phyloP scores from a whole-genome alignment of 2,329 filamentous ascomycete genomes.

The Chaetomiaceae sp. region DNA sequence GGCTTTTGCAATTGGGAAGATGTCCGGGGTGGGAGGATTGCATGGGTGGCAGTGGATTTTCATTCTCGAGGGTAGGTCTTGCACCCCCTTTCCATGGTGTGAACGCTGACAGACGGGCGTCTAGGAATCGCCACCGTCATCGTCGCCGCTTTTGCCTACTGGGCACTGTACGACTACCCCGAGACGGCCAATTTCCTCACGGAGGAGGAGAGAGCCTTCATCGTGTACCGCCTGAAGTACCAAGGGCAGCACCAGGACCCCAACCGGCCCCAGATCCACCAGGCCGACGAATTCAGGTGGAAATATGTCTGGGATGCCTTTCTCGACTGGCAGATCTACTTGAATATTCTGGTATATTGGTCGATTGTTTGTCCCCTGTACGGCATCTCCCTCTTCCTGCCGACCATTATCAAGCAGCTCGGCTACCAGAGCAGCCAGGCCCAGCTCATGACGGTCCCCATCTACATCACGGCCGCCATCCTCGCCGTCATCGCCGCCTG shows the following conservation, averaged over 20 bases:
- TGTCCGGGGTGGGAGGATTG: slow-evolving; percentile 60
- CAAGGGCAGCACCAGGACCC: slow-evolving; percentile 44
- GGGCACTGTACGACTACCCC: slow-evolving; percentile 74
- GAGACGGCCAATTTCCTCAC: slow-evolving; percentile 72
- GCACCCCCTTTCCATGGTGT: background rate
- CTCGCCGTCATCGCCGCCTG: slow-evolving; percentile 51
- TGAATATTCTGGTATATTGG: slow-evolving; percentile 59
- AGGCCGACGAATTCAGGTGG: slow-evolving; percentile 72
- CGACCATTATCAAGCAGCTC: slow-evolving; percentile 58
- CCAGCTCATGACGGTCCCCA: slow-evolving; percentile 62
- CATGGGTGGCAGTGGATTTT: slow-evolving; percentile 64
- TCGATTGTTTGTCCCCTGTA: slow-evolving; percentile 54
- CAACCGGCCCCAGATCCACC: slow-evolving; percentile 41
- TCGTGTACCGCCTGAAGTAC: slow-evolving; percentile 64
- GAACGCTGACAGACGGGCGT: slow-evolving; percentile 6
- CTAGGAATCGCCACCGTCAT: slow-evolving; percentile 35
- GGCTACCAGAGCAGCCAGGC: slow-evolving; percentile 55
- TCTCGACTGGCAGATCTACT: slow-evolving; percentile 75
- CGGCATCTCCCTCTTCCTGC: slow-evolving; percentile 56
- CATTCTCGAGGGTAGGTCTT: slow-evolving; percentile 58
- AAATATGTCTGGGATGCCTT: slow-evolving; percentile 68
- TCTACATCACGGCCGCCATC: slow-evolving; percentile 59
- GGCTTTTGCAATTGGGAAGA: slow-evolving; percentile 64
- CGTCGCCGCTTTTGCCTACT: slow-evolving; percentile 63
- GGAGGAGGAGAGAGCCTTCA: slow-evolving; percentile 64